Evolutionary conservation across 352 stramenopile genomes (phyloP).

Genomic region (Pythium folliculosum): DNA sequence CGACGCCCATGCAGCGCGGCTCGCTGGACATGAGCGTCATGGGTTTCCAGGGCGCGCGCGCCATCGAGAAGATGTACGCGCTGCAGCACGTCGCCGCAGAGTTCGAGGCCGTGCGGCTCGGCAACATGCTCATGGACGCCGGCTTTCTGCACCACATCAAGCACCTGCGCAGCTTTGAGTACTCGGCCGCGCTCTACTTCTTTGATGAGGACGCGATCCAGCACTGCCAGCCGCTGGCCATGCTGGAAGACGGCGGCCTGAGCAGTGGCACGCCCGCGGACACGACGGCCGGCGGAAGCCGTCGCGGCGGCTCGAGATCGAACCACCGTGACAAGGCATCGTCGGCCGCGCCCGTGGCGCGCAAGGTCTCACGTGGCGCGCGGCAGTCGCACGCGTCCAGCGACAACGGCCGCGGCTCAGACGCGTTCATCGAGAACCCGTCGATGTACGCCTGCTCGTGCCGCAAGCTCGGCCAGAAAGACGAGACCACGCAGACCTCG

Average conservation of each 20-base stretch:
- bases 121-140: conserved; percentile 40
- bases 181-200: conserved; percentile 27
- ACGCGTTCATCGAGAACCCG: conserved; percentile 19
- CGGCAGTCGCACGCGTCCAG: conserved; percentile 14
- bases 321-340: conserved; percentile 1
- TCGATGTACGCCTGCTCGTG: conserved; percentile 24
- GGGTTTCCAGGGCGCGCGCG: conserved; percentile 30
- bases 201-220: conserved; percentile 32
- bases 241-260: no score
- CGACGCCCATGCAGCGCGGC: neutral
- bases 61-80: conserved; percentile 23
- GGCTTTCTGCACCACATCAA: conserved; percentile 38
- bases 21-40: conserved; percentile 1
- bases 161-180: conserved; percentile 30
- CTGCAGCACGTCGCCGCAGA: conserved; percentile 6
- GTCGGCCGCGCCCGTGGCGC: neutral
- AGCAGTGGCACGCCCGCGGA: neutral
- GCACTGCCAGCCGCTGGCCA: conserved; percentile 29
- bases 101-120: conserved; percentile 34
- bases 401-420: conserved; percentile 5
- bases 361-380: neutral
- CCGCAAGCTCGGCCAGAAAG: conserved; percentile 33
- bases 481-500: conserved; percentile 28
- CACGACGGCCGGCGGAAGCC: neutral
- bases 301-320: neutral